phyloP scores from a whole-genome alignment of 2,329 filamentous ascomycete genomes.

The Blumeriella jaapii region DNA sequence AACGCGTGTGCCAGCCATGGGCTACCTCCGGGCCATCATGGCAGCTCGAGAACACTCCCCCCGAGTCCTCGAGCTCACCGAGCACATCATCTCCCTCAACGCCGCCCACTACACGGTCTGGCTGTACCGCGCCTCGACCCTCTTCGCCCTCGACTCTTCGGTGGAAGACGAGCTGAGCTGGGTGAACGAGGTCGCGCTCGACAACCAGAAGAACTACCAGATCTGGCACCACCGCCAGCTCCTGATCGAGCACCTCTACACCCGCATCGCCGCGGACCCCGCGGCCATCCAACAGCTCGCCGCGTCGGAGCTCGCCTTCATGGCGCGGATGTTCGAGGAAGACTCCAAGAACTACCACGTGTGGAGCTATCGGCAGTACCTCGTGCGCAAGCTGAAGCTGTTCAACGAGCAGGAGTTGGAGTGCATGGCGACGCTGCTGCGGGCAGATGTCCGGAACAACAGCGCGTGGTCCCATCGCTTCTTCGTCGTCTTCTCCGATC shows the following conservation, averaged over 20 bases:
- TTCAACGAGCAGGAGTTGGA: slow-evolving; percentile 53
- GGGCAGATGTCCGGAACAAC: slow-evolving; percentile 83
- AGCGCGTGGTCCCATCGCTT: slow-evolving; percentile 96
- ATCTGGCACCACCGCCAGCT: slow-evolving; percentile 76
- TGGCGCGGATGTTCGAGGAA: slow-evolving; percentile 66
- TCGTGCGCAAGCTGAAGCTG: slow-evolving; percentile 53
- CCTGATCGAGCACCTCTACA: slow-evolving; percentile 47
- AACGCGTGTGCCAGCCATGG: slow-evolving; percentile 48
- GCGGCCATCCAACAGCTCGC: slow-evolving; percentile 45
- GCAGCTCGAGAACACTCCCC: slow-evolving; percentile 71
- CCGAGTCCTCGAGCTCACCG: slow-evolving; percentile 69
- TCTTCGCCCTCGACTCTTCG: slow-evolving; percentile 45
- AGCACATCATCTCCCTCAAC: slow-evolving; percentile 85
- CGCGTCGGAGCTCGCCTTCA: slow-evolving; percentile 60
- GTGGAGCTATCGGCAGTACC: slow-evolving; percentile 82
- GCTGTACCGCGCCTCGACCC: slow-evolving; percentile 79
- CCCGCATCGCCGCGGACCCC: slow-evolving; percentile 47
- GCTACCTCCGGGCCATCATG: slow-evolving; percentile 92
- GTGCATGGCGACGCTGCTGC: slow-evolving; percentile 61
- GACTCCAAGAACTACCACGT: slow-evolving; percentile 98
- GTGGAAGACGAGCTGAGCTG: slow-evolving; percentile 55
- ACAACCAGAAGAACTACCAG: slow-evolving; percentile 95
- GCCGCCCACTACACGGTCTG: slow-evolving; percentile 97
- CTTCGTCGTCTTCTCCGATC: slow-evolving; percentile 73
- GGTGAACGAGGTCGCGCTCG: slow-evolving; percentile 73